phyloP scores from a whole-genome alignment of 106 monocot species.

The Phalaenopsis aphrodite region DNA sequence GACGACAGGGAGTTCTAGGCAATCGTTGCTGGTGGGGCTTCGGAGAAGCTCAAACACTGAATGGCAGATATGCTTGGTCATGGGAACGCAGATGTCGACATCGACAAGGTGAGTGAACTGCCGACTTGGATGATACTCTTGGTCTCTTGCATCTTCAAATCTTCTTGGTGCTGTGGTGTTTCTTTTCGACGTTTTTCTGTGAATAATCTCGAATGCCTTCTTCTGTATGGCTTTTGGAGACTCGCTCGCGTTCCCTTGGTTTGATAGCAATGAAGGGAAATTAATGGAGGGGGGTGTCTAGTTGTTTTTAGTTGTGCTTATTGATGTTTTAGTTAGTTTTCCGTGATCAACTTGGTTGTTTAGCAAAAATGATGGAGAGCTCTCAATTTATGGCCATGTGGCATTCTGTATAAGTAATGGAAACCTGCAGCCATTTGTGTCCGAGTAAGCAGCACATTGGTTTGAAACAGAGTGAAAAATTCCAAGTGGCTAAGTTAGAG shows the following conservation, averaged over 20 bases:
- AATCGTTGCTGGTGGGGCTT: conserved; percentile 37
- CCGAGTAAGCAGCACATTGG: too few relatives aligned
- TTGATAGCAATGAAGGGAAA: background rate
- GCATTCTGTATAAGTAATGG: background rate
- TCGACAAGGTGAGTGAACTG: conserved; percentile 45
- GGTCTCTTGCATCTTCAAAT: too few relatives aligned
- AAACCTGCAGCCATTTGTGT: background rate
- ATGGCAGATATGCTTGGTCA: conserved; percentile 70
- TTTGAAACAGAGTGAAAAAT: too few relatives aligned
- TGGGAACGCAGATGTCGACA: conserved; percentile 33
- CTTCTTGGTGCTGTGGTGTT: background rate
- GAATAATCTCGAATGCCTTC: background rate
- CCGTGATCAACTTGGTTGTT: background rate
- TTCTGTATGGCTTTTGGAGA: background rate
- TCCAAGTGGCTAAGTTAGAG: too few relatives aligned
- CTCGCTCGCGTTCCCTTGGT: background rate
- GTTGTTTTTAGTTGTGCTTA: too few relatives aligned
- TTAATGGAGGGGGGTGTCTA: background rate
- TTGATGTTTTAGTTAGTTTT: background rate
- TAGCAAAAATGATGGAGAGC: background rate
- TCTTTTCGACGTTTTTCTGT: background rate
- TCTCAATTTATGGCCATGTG: background rate
- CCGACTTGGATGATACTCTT: background rate
- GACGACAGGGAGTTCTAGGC: conserved; percentile 37
- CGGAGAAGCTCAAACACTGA: conserved; percentile 48